Evolutionary conservation across 1,284 basidiomycete genomes (phyloP), one percentile per base, ranked within the genome.

Genomic region (Macrocystidia cucumis): DNA sequence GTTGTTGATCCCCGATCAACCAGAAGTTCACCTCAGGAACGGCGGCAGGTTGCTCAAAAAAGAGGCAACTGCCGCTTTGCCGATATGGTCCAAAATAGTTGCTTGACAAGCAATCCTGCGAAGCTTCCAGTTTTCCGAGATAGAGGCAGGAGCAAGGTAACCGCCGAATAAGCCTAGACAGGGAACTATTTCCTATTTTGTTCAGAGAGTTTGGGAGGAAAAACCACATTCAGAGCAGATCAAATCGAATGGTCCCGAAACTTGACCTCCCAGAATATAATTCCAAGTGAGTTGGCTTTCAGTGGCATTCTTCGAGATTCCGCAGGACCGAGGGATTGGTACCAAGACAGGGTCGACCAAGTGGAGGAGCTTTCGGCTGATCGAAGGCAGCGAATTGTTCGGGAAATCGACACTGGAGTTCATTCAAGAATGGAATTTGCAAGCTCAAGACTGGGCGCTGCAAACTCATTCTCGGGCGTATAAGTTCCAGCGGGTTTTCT

Each of bases 351-450:
- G 71, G 67, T 65, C 63, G 55, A 35, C 49, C 50, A 41, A 47
- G 49, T 55, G 56, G 50, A 56, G 54, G 52, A 49, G 52, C 50
- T 47, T 55, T 62, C 59, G 58, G 67, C 65, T 66, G 67, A 69
- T 62, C 57, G 60, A 63, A 61, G 62, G 61, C 62, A 59, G 60
- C 65, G 65, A 67, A 55, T 50, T 64, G 57, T 55, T 62, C 67
- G 66, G 65, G 59, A 62, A 63, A 57, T 44, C 40, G 43, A 41
- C 40, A 46, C 44, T 51, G 47, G 52, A 49, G 51, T 44, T 41
- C 40, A 45, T 49, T 48, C 42, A 51, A 48, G 50, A 48, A n/a
- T n/a, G n/a, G n/a, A 51, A 48, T 51, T 52, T 44, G 45, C 43
- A 49, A 49, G 43, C 44, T 44, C 47, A 50, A 55, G 40, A 35